phyloP scores from a whole-genome alignment of 1,284 basidiomycete species.

The Irpex sp. region DNA sequence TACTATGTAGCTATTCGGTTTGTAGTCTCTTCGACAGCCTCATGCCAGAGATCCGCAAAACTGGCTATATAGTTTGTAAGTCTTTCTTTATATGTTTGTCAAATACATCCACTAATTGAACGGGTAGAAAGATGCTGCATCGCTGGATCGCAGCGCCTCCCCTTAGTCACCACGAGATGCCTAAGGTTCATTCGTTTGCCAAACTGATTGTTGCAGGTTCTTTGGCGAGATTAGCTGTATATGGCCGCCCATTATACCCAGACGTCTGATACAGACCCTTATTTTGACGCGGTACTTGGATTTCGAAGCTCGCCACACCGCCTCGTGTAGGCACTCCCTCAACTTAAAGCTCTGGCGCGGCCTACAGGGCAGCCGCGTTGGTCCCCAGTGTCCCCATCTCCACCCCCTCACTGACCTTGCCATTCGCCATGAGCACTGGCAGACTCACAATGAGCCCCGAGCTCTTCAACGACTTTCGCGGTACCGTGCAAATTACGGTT shows the following conservation, averaged over 20 bases:
- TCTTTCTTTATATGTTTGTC: no score
- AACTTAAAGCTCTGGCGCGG: background rate
- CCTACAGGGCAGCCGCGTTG: background rate
- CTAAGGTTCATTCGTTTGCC: background rate
- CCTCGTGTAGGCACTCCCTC: background rate
- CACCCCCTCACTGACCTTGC: no score
- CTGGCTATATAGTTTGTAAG: no score
- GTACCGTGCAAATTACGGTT: background rate
- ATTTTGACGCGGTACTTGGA: background rate
- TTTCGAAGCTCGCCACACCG: background rate
- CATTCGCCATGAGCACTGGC: background rate
- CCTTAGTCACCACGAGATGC: background rate
- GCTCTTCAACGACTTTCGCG: slow-evolving; percentile 2
- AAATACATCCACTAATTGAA: no score
- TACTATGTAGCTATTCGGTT: no score
- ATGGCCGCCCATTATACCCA: background rate
- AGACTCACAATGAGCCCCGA: background rate
- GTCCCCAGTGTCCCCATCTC: background rate
- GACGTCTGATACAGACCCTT: background rate
- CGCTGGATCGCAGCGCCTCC: no score
- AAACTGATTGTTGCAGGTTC: background rate
- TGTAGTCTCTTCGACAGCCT: no score
- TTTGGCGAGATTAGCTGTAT: background rate
- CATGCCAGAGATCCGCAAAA: no score
- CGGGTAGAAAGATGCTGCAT: no score